Evolutionary conservation across 2,329 filamentous ascomycete species (phyloP), one percentile per base, ranked within the genome.

Genomic region (Elsinoe ampelina): DNA sequence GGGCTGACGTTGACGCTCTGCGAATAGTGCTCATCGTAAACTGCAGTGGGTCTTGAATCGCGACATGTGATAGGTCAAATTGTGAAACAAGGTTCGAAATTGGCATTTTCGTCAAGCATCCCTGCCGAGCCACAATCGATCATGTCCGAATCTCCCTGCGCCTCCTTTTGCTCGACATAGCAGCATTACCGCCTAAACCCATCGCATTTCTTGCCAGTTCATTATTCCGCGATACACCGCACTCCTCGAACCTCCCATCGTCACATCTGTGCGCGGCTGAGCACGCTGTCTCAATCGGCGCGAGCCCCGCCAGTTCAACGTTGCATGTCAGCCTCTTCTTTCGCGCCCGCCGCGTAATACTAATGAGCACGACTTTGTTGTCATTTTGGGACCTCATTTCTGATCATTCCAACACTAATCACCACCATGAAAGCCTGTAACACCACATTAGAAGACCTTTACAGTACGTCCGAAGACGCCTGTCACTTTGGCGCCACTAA

Each of bases 371-470:
- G 34, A 13, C 19, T 17, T 17, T 15, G 32, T 38, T 19, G 38
- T 13, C 17, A 19, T 34, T 36, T 7, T 20, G 17, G 5, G 26
- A 20, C 15, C 12, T 52, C 48, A 36, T 13, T 38, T 8, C 6
- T 20, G 2, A 35, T n/a, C 11, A n/a, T 5, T 12, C 20, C 13
- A 17, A 7, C 19, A 7, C 13, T 11, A 13, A 12, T 20, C 26
- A 6, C n/a, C 30, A 58, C 19, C 58, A 65, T 64, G 63, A 52
- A 59, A 15, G 58, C 59, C 43, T 81, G 78, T 65, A 79, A 81
- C 66, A 70, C 73, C 4, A 79, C 77, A 10, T 62, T 73, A 57
- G 75, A 77, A 63, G 68, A 77, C 58, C 64, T 70, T 60, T 71
- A 67, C 57, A 76, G 76, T 73, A 69, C 39, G 67, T 61, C 26